These are phyloP conservation scores for Coccinonectria pachysandricola DNA, from an alignment of 2,329 filamentous ascomycete species.

Conservation along the genomic window DNA sequence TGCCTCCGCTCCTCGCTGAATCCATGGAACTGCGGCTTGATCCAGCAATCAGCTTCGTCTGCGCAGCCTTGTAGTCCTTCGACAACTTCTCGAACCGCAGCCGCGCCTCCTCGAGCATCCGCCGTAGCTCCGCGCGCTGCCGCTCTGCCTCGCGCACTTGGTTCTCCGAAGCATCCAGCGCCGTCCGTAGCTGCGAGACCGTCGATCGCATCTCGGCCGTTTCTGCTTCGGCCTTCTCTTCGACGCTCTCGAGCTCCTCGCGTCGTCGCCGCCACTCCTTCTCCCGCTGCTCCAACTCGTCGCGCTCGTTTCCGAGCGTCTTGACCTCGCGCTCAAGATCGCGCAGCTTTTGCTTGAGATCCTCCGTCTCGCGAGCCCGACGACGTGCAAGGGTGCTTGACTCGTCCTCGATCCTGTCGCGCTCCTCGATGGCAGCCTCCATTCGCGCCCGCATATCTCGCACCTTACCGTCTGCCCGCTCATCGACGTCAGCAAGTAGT, in stretches of 20 bases:
- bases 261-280: conserved; percentile 63
- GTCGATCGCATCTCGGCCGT: conserved; percentile 64
- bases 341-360: conserved; percentile 66
- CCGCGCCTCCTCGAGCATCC: conserved; percentile 68
- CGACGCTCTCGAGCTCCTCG: conserved; percentile 64
- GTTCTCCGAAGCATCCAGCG: conserved; percentile 78
- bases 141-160: conserved; percentile 76
- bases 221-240: conserved; percentile 61
- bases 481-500: conserved; percentile 76
- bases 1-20: conserved; percentile 25
- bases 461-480: conserved; percentile 68
- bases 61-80: conserved; percentile 49
- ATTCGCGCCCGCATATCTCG: conserved; percentile 83
- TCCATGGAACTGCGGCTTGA: conserved; percentile 34
- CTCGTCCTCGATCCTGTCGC: conserved; percentile 87
- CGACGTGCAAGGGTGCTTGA: conserved; percentile 66
- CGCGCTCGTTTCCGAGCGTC: conserved; percentile 60
- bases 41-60: conserved; percentile 36
- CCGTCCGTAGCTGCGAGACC: conserved; percentile 66
- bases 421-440: conserved; percentile 85
- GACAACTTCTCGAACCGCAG: conserved; percentile 69
- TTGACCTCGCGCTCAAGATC: conserved; percentile 73
- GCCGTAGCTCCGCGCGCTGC: conserved; percentile 65
- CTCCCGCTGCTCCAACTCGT: conserved; percentile 65
- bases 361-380: conserved; percentile 74